phyloP scores from a whole-genome alignment of 2,329 filamentous ascomycete genomes.

The Orbilia quercus region DNA sequence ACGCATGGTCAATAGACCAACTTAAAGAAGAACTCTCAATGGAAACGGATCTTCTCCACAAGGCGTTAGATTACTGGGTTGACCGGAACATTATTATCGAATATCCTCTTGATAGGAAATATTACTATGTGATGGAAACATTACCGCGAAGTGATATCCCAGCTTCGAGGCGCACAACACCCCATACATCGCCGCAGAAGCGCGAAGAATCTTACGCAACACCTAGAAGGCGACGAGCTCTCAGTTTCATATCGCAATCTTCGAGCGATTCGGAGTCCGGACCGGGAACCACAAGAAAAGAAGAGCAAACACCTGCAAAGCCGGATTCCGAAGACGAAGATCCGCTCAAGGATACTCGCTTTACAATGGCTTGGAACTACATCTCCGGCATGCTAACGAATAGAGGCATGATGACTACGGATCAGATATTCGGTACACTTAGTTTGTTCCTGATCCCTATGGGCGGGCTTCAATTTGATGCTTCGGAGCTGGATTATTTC shows the following conservation, averaged over 20 bases:
- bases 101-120: constrained; percentile 68
- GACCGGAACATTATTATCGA: constrained; percentile 71
- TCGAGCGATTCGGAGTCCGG: constrained; percentile 63
- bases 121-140: constrained; percentile 76
- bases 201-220: constrained; percentile 59
- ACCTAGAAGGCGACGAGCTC: constrained; percentile 57
- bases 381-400: constrained; percentile 96
- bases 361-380: constrained; percentile 84
- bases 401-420: constrained; percentile 79
- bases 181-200: constrained; percentile 52
- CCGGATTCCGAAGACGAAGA: constrained; percentile 66
- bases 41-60: constrained; percentile 76
- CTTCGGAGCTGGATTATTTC: constrained; percentile 86
- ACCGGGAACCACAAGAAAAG: constrained; percentile 67
- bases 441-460: constrained; percentile 79
- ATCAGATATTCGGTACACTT: constrained; percentile 91
- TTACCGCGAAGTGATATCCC: constrained; percentile 42
- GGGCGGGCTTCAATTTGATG: constrained; percentile 87
- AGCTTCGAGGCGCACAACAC: constrained; percentile 46
- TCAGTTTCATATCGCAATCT: constrained; percentile 58
- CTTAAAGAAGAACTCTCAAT: constrained; percentile 72
- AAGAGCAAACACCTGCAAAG: constrained; percentile 74
- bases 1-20: constrained; percentile 61
- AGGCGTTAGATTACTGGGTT: constrained; percentile 78
- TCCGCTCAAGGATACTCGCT: constrained; percentile 66